Conservation (phyloP, 768 basidiomycete species). For the Royoungia palumana region DNA sequence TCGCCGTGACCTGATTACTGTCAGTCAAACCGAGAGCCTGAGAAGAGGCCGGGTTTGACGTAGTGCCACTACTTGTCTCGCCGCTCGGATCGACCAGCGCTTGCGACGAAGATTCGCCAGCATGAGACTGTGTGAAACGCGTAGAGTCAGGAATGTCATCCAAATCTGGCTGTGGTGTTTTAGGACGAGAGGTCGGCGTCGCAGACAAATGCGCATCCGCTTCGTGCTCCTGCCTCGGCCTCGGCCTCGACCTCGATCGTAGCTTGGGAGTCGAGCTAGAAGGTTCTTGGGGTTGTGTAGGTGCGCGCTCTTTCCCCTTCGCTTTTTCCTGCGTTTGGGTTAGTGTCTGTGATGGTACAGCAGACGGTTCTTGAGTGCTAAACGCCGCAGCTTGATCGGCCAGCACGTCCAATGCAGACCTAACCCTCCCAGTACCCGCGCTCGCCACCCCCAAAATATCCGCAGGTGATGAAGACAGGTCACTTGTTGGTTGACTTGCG, state of each 20-base stretch:
- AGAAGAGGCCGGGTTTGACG: not conserved
- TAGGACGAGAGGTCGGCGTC: slow-evolving; percentile 8
- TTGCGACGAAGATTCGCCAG: slow-evolving; percentile 5
- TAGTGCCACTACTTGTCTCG: not conserved
- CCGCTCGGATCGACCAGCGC: slow-evolving; percentile 22
- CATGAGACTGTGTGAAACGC: not conserved
- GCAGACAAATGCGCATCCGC: slow-evolving; percentile 2
- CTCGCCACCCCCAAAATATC: not conserved
- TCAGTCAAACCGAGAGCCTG: slow-evolving; percentile 8
- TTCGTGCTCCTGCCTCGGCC: slow-evolving; percentile 7
- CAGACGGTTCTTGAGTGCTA: slow-evolving; percentile 35
- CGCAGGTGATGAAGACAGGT: not conserved
- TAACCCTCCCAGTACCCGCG: slow-evolving; percentile 28
- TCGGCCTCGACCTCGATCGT: slow-evolving; percentile 12
- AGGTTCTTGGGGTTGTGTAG: slow-evolving; percentile 1
- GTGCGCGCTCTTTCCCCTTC: slow-evolving; percentile 22
- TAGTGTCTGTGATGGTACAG: not conserved
- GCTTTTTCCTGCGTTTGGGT: slow-evolving; percentile 5
- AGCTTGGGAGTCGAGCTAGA: slow-evolving; percentile 1
- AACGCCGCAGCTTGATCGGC: slow-evolving; percentile 69
- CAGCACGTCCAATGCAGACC: slow-evolving; percentile 65
- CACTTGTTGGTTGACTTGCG: not conserved
- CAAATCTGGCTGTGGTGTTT: slow-evolving; percentile 16
- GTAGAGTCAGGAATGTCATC: slow-evolving; percentile 2
- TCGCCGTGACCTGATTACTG: not conserved